Percentiles rank a stretch among this genome's conserved stretches.
phyloP scores from a whole-genome alignment of 2,329 filamentous ascomycete species.

The Microcyclospora pomicola region DNA sequence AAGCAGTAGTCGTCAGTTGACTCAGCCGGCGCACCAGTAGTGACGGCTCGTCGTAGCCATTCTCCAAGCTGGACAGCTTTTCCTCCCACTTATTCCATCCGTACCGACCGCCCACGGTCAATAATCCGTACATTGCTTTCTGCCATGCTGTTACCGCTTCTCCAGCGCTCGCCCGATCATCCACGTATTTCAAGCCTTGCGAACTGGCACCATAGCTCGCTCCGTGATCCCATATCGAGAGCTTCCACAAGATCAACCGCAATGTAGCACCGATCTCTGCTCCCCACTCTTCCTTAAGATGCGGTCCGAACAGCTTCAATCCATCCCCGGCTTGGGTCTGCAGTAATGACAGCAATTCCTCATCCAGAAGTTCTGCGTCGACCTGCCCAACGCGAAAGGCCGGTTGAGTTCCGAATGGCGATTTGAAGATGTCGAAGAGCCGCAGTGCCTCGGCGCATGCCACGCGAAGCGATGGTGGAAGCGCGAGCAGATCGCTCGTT shows the following conservation, averaged over 20 bases:
- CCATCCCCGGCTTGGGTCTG: slow-evolving; percentile 77
- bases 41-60: slow-evolving; percentile 51
- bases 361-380: slow-evolving; percentile 86
- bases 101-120: slow-evolving; percentile 80
- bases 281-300: slow-evolving; percentile 74
- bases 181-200: slow-evolving; percentile 81
- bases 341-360: slow-evolving; percentile 76
- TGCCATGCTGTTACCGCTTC: slow-evolving; percentile 63
- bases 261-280: slow-evolving; percentile 70
- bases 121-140: slow-evolving; percentile 67
- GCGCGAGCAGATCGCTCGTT: slow-evolving; percentile 27
- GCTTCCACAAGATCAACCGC: slow-evolving; percentile 74
- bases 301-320: slow-evolving; percentile 68
- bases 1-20: slow-evolving; percentile 52
- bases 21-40: slow-evolving; percentile 45
- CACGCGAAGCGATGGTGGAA: slow-evolving; percentile 46
- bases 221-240: slow-evolving; percentile 92
- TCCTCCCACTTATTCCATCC: slow-evolving; percentile 86
- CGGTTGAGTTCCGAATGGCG: slow-evolving; percentile 65
- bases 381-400: slow-evolving; percentile 91
- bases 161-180: slow-evolving; percentile 44
- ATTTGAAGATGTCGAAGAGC: slow-evolving; percentile 46
- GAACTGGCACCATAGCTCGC: slow-evolving; percentile 87
- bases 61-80: slow-evolving; percentile 64
- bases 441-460: slow-evolving; percentile 8